Percentiles rank a stretch among this genome's conserved stretches.
phyloP scores from a whole-genome alignment of 2,329 filamentous ascomycete genomes.

The Nemania sp. region DNA sequence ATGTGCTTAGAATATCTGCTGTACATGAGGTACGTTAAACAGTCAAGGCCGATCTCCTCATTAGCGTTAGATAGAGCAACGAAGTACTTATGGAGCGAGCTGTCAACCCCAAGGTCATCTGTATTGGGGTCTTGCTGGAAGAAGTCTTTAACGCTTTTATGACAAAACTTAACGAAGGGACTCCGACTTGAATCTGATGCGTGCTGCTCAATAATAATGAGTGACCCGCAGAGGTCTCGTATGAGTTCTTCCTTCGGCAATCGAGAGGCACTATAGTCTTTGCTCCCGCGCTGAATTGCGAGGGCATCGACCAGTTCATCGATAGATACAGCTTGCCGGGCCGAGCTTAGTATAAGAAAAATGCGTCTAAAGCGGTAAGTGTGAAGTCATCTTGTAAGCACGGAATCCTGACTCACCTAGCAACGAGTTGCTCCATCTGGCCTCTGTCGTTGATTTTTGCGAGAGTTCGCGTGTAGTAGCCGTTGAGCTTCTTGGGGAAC shows the following conservation, averaged over 20 bases:
- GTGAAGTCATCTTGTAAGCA: not conserved
- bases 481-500: conserved; percentile 32
- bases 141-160: conserved; percentile 35
- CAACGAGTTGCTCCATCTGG: conserved; percentile 26
- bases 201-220: conserved; percentile 24
- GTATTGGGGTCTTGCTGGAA: conserved; percentile 29
- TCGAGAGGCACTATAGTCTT: conserved; percentile 26
- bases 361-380: conserved; percentile 28
- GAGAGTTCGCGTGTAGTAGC: conserved; percentile 30
- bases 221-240: conserved; percentile 30
- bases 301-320: conserved; percentile 34
- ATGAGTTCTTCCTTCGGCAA: conserved; percentile 33
- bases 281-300: conserved; percentile 26
- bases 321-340: conserved; percentile 25
- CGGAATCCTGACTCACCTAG: conserved; percentile 22
- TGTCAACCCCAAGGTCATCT: conserved; percentile 6
- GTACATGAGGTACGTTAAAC: conserved; percentile 35
- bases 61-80: conserved; percentile 12
- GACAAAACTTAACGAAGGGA: conserved; percentile 25
- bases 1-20: conserved; percentile 32
- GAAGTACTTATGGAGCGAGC: conserved; percentile 30
- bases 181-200: not conserved
- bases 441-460: conserved; percentile 23
- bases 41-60: conserved; percentile 33
- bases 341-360: conserved; percentile 27